Evolutionary conservation across 225 moss, liverwort and hornwort genomes (phyloP).

Genomic region (Bryum argenteum): DNA sequence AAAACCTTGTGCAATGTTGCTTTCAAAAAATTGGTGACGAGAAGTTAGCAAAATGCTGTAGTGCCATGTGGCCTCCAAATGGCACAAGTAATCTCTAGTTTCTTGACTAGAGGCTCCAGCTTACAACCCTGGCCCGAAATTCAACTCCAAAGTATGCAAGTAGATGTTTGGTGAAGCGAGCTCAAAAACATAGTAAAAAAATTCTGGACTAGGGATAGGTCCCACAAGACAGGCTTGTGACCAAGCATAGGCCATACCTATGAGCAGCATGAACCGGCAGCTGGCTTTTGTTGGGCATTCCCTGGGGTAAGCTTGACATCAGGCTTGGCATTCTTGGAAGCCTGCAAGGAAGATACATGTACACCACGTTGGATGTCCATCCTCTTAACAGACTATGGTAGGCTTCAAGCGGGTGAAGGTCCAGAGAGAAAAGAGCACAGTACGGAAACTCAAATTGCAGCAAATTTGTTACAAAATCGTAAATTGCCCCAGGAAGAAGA

Average conservation of each 20-base stretch:
- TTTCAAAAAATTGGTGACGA: conserved; percentile 38
- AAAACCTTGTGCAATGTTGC: conserved; percentile 38
- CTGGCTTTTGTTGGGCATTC: conserved; percentile 63
- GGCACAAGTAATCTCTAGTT: conserved; percentile 33
- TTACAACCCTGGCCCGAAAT: conserved; percentile 25
- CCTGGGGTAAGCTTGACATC: conserved; percentile 56
- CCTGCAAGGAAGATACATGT: conserved; percentile 19
- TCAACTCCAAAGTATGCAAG: conserved; percentile 33
- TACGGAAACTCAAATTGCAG: neutral
- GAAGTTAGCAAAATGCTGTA: conserved; percentile 36
- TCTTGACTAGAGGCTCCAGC: conserved; percentile 26
- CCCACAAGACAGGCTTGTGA: conserved; percentile 17
- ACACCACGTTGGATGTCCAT: neutral
- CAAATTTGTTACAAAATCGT: conserved; percentile 3
- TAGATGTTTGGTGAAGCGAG: conserved; percentile 27
- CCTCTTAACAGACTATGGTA: neutral
- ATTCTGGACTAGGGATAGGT: conserved; percentile 23
- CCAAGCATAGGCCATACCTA: conserved; percentile 23
- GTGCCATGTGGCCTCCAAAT: conserved; percentile 33
- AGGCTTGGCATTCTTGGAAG: conserved; percentile 59
- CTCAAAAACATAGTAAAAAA: conserved; percentile 25
- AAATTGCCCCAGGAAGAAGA: neutral
- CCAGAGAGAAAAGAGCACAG: neutral
- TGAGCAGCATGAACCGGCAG: conserved; percentile 53
- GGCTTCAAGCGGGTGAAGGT: neutral